Evolutionary conservation across 2,329 filamentous ascomycete genomes (phyloP).

Genomic region (Daldinia eschscholtzii): DNA sequence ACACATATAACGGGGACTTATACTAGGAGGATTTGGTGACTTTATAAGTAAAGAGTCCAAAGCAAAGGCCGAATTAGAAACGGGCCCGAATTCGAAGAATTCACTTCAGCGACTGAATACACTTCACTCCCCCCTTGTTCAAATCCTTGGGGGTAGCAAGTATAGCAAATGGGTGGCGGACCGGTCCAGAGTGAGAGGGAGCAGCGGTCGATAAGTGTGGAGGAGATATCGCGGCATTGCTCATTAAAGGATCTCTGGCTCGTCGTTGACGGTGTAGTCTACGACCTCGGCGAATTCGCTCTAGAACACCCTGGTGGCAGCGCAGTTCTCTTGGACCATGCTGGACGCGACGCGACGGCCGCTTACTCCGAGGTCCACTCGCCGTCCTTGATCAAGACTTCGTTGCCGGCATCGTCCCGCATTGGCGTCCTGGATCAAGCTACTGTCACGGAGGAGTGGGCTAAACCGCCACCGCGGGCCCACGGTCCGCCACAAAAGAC

Average conservation of each 20-base stretch:
- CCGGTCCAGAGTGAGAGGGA: constrained; percentile 6
- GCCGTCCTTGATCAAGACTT: constrained; percentile 56
- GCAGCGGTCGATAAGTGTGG: constrained; percentile 52
- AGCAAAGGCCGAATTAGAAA: background rate
- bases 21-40: too few relatives aligned
- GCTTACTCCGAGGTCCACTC: constrained; percentile 66
- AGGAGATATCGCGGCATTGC: constrained; percentile 62
- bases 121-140: background rate
- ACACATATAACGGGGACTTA: too few relatives aligned
- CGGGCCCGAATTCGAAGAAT: background rate
- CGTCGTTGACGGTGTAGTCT: constrained; percentile 73
- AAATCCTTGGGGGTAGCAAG: background rate
- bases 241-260: constrained; percentile 70
- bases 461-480: constrained; percentile 55
- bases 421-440: constrained; percentile 64
- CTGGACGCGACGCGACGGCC: constrained; percentile 66
- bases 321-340: constrained; percentile 62
- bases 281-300: constrained; percentile 75
- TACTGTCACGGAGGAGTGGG: constrained; percentile 63
- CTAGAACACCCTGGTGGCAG: constrained; percentile 55
- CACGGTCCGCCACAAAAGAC: constrained; percentile 19
- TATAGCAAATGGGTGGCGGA: constrained; percentile 36
- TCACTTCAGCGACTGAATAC: background rate
- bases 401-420: constrained; percentile 60
- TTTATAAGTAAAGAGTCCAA: background rate